phyloP scores from a whole-genome alignment of 306 rosid genomes.

The Dalbergia cochinchinensis region DNA sequence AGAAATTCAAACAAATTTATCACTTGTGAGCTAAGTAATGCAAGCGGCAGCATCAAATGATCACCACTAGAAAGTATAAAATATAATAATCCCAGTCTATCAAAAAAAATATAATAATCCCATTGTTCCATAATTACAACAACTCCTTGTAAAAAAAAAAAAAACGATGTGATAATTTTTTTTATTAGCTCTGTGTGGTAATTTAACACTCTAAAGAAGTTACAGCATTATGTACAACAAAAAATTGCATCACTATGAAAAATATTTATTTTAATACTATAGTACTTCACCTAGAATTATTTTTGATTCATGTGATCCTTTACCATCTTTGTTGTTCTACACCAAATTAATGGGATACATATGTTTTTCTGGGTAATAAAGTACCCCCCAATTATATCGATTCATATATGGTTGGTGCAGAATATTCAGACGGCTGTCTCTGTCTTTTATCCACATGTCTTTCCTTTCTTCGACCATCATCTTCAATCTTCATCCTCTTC shows the following conservation, averaged over 20 bases:
- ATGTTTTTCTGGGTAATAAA: neutral
- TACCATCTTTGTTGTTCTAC: neutral
- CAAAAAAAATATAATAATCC: too few species aligned
- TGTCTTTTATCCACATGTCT: conserved; percentile 14
- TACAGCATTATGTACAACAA: too few species aligned
- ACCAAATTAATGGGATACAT: neutral
- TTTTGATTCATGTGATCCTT: neutral
- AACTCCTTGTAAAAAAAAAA: too few species aligned
- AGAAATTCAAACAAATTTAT: neutral
- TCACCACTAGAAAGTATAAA: neutral
- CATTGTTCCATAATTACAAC: too few species aligned
- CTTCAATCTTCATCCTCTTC: conserved; percentile 20
- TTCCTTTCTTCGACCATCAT: neutral
- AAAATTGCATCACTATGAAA: neutral
- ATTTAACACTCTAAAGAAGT: too few species aligned
- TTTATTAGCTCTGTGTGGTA: too few species aligned
- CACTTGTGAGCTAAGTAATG: neutral
- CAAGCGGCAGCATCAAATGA: neutral
- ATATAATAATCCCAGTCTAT: too few species aligned
- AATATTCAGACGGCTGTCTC: conserved; percentile 1
- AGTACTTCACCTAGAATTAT: too few species aligned
- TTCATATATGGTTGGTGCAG: conserved; percentile 12
- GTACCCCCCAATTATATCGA: neutral
- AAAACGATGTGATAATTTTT: too few species aligned
- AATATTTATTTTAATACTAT: too few species aligned